These are phyloP conservation scores for Vanderwaltozyma tropicalis DNA, from an alignment of 805 yeast genomes.

Conservation along the genomic window DNA sequence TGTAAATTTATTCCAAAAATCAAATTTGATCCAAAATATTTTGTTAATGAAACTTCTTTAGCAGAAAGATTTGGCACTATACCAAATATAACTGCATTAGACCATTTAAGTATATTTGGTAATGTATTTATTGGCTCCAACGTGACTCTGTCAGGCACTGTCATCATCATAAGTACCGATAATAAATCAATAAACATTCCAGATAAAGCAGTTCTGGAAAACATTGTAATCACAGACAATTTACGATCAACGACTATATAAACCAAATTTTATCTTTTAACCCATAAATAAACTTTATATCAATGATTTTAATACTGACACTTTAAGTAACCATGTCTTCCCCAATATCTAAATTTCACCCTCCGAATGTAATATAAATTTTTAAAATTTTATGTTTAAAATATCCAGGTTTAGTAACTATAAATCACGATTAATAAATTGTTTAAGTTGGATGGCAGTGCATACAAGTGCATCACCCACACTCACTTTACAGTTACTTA, in stretches of 20 bases:
- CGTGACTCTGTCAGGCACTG: conserved; percentile 91
- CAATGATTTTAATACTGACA: too few species aligned
- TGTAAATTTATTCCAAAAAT: too few species aligned
- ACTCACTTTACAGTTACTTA: not conserved
- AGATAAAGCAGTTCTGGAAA: conserved; percentile 83
- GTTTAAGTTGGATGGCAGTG: too few species aligned
- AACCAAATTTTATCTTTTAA: not conserved
- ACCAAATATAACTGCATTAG: conserved; percentile 90
- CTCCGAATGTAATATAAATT: too few species aligned
- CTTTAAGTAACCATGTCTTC: too few species aligned
- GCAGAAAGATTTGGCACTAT: conserved; percentile 29
- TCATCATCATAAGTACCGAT: conserved; percentile 89
- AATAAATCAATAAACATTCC: conserved; percentile 94
- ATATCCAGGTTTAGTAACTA: too few species aligned
- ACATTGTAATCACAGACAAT: conserved; percentile 92
- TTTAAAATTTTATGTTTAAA: too few species aligned
- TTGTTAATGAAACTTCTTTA: too few species aligned
- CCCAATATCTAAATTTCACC: too few species aligned
- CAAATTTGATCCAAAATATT: too few species aligned
- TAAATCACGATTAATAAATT: too few species aligned
- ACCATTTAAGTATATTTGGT: conserved; percentile 92
- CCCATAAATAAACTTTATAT: too few species aligned
- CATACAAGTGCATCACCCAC: not conserved
- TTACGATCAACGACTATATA: conserved; percentile 48
- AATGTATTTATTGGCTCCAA: conserved; percentile 81